Evolutionary conservation across 768 basidiomycete species (phyloP), one percentile per base, ranked within the genome.

Genomic region (Leccinellum albellum): DNA sequence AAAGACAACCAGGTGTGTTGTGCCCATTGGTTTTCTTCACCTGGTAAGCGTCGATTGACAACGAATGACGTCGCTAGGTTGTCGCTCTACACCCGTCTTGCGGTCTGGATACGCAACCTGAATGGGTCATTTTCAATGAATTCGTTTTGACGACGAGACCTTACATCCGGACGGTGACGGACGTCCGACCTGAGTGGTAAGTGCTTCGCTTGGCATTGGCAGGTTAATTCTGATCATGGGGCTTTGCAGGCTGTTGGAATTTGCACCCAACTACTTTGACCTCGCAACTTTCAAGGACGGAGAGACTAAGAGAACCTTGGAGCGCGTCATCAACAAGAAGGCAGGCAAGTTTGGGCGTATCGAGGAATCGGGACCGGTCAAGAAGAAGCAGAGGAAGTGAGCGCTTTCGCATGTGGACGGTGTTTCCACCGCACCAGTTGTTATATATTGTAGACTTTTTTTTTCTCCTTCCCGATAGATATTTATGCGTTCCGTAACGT

Each of bases 101-200:
- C 59, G 93, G 93, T 29, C 75, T 97, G 47, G 90, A 93, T 60
- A 83, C 83, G 12, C 87, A 87, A 56, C 94, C 94, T 3, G 92
- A 94, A 64, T 95, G 92, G 94, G 91, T 95, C 3, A 70, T 91
- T 9, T 94, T 89, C 78, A 93, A 95, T 66, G 94, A 96, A 74
- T 99, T 98, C 64, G 93, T 98, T 10, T 74, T 98, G 62, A 98
- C 95, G 7, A 91, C 91, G 6, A 75, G 86, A 49, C 86, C 82
- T 58, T 98, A 89, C 67, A 94, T 99, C 67, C 86, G 97, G 28
- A 96, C 91, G 0, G 92, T 96, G 20, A 87, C 94, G 0, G 92
- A 94, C 53, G 82, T 96, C 54, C 78, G 82, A 66, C 81, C 88
- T 3, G 94, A 96, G 66, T 98, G 97, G 94, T 91, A 67, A 45